Conservation (phyloP, 148 eudicot genomes). For the Silene conica region DNA sequence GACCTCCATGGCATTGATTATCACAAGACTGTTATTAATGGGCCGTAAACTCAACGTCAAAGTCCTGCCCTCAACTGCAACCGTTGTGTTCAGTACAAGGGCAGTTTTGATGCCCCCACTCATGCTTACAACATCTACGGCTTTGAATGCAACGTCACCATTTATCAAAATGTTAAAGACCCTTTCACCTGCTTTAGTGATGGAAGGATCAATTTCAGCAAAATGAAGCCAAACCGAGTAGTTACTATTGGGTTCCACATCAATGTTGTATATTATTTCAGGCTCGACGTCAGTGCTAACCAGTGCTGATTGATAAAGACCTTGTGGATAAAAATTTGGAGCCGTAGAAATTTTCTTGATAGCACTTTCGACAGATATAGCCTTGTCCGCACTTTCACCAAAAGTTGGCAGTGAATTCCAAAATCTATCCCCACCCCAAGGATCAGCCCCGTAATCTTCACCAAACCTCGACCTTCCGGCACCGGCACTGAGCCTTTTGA, state of each 20-base stretch:
- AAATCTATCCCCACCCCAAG: conserved; percentile 96
- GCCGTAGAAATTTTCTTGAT: conserved; percentile 53
- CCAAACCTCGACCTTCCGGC: conserved; percentile 61
- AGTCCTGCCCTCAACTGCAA: conserved; percentile 71
- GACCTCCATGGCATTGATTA: conserved; percentile 78
- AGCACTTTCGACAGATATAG: conserved; percentile 39
- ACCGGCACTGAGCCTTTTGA: conserved; percentile 62
- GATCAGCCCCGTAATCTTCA: conserved; percentile 66
- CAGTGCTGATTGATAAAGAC: conserved; percentile 75
- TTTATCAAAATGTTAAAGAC: conserved; percentile 77
- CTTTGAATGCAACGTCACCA: conserved; percentile 56
- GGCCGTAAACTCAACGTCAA: conserved; percentile 64
- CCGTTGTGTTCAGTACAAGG: conserved; percentile 79
- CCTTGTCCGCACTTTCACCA: conserved; percentile 50
- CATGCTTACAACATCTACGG: conserved; percentile 71
- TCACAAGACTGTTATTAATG: conserved; percentile 53
- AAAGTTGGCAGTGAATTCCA: conserved; percentile 64
- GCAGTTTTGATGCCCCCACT: conserved; percentile 64
- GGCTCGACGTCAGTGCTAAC: conserved; percentile 63
- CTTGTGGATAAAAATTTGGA: conserved; percentile 85
- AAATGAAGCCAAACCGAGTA: conserved; percentile 96
- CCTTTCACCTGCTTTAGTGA: conserved; percentile 67
- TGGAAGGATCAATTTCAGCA: conserved; percentile 85
- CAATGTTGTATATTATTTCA: conserved; percentile 60
- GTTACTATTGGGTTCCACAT: conserved; percentile 85